Evolutionary conservation across 108 stramenopile genomes (phyloP).

Genomic region (Nitzschia putrida): DNA sequence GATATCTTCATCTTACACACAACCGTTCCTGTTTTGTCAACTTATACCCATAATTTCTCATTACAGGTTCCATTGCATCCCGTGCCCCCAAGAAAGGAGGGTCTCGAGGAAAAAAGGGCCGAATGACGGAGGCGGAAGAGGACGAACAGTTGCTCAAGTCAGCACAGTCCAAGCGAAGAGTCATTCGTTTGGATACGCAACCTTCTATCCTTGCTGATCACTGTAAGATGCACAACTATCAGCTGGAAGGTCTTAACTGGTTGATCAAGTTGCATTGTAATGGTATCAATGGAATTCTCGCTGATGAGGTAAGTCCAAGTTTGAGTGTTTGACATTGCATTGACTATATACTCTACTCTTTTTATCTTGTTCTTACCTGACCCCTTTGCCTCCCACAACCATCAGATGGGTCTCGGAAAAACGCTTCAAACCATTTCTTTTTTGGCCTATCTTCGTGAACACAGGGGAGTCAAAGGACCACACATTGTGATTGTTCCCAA

Average conservation of each 20-base stretch:
- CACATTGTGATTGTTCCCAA: slow-evolving; percentile 98
- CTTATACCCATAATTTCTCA: slow-evolving; percentile 32
- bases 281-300: slow-evolving; percentile 98
- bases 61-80: slow-evolving; percentile 59
- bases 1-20: not conserved
- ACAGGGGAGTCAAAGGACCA: slow-evolving; percentile 87
- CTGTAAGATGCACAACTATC: slow-evolving; percentile 96
- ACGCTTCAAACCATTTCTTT: slow-evolving; percentile 95
- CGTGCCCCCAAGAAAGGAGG: slow-evolving; percentile 39
- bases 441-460: slow-evolving; percentile 90
- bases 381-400: not conserved
- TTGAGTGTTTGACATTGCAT: not conserved
- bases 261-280: slow-evolving; percentile 98
- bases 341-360: not conserved
- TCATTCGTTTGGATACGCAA: slow-evolving; percentile 87
- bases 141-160: slow-evolving; percentile 93
- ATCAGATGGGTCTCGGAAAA: slow-evolving; percentile 67
- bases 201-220: slow-evolving; percentile 73
- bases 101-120: slow-evolving; percentile 67
- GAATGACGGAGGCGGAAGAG: slow-evolving; percentile 96
- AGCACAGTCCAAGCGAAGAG: slow-evolving; percentile 76
- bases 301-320: slow-evolving; percentile 91
- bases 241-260: slow-evolving; percentile 99
- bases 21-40: not conserved
- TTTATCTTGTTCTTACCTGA: slow-evolving; percentile 1